Evolutionary conservation across 495 filamentous ascomycete genomes (phyloP), one percentile per base, ranked within the genome.

Genomic region (Hyaloscypha variabilis): DNA sequence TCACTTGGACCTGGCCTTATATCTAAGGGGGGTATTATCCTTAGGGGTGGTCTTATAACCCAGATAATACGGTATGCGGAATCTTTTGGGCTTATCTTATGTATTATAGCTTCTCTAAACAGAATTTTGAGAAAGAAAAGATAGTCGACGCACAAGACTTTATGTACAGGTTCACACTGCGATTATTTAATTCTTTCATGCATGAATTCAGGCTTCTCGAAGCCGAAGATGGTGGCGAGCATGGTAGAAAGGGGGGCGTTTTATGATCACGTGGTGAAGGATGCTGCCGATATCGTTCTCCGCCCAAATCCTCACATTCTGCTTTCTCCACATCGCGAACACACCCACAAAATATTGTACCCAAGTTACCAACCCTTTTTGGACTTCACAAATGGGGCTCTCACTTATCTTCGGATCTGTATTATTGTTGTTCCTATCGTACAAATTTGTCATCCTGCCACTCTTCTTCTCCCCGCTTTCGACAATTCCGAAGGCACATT

Each of bases 401-500:
- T 8, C 34, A 13, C 6, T 58, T 31, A 19, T 58, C 19, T 58
- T 29, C 26, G 54, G 26, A 21, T 58, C 19, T 58, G 10, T 58
- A 42, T 30, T 65, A 26, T n/a, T 65, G 39, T 52, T 36, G 25
- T 58, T 26, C 58, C 63, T 65, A 17, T 50, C 31, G 21, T 92
- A 90, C 73, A 82, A 79, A 66, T 81, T 68, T 60, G 56, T 92
- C 26, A 65, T 92, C 65, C 83, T 87, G 61, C 89, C 90, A 2
- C 71, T 73, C 19, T 79, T 90, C 65, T 25, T 92, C 57, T 91
- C 89, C 28, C 87, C 89, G 1, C 81, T 92, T 10, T 74, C 87
- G 8, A 80, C 74, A 19, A 85, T 92, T 58, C 90, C 90, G 39
- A 84, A 80, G 58, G 88, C 88, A 1, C 88, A 92, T 74, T 83